Conservation (phyloP, 306 rosid species). For the Clitoria ternatea region DNA sequence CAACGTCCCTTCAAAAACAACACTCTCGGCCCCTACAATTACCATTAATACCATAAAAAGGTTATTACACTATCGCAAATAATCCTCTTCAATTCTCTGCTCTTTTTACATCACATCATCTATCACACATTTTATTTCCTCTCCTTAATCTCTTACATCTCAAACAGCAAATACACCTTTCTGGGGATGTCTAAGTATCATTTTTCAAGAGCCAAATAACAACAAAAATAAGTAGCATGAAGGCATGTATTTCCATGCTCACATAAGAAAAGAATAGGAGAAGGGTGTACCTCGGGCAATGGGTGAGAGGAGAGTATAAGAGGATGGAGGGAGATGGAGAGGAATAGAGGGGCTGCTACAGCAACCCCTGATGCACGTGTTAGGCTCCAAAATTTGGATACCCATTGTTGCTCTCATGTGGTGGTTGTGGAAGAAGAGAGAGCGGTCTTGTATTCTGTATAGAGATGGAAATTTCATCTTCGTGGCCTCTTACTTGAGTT, state of each 20-base stretch:
- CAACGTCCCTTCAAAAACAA: constrained; percentile 77
- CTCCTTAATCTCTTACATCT: no score
- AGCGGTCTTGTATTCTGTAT: no score
- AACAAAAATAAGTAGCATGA: no score
- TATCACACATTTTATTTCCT: no score
- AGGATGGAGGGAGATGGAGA: constrained; percentile 77
- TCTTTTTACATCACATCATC: no score
- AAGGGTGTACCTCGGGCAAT: constrained; percentile 66
- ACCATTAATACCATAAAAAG: constrained; percentile 10
- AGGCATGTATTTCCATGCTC: no score
- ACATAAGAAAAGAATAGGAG: not conserved
- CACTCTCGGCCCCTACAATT: constrained; percentile 74
- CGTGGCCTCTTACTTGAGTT: no score
- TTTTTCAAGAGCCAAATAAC: no score
- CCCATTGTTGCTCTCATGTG: constrained; percentile 37
- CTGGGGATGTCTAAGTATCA: no score
- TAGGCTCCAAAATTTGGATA: constrained; percentile 63
- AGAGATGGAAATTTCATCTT: not conserved
- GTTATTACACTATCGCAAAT: not conserved
- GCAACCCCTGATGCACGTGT: constrained; percentile 89
- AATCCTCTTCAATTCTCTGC: not conserved
- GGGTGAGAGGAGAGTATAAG: constrained; percentile 62
- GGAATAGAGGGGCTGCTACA: constrained; percentile 69
- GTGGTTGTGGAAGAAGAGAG: not conserved
- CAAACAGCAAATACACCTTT: no score